A percentile compares a stretch with the other conserved stretches of the same genome.
These are phyloP conservation scores for Aspergillus luchuensis DNA, from an alignment of 2,329 filamentous ascomycete genomes.

Conservation along the genomic window DNA sequence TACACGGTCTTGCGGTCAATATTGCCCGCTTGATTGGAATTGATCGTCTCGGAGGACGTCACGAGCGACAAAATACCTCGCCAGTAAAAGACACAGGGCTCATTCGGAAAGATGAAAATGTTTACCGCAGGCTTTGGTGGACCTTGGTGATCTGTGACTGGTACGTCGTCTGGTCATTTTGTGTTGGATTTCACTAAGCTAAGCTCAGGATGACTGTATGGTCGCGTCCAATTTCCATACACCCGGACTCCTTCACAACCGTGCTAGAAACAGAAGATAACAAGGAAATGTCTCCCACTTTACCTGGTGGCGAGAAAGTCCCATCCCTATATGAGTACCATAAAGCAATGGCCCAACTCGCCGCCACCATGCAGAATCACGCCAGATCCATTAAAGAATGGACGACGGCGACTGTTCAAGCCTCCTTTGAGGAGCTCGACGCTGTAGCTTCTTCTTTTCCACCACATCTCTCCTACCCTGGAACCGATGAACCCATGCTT, in stretches of 20 bases:
- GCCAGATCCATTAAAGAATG: conserved; percentile 2
- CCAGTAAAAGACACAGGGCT: not conserved
- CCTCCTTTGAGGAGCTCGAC: not conserved
- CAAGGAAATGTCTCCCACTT: not conserved
- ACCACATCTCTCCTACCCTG: not conserved
- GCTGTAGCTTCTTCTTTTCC: not conserved
- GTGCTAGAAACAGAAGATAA: not conserved
- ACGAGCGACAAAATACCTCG: not conserved
- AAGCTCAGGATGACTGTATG: conserved; percentile 2
- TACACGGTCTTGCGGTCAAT: conserved; percentile 1
- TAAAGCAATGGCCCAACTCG: conserved; percentile 5
- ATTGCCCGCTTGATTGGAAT: not conserved
- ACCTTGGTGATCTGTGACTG: conserved; percentile 5
- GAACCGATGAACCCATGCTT: not conserved
- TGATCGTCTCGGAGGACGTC: not conserved
- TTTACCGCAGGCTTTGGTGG: conserved; percentile 1
- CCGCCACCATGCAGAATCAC: conserved; percentile 7
- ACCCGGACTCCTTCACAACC: conserved; percentile 1
- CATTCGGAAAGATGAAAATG: not conserved
- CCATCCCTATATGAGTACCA: conserved; percentile 1
- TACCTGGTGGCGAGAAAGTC: not conserved
- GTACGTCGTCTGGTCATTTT: not conserved
- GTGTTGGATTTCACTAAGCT: not conserved
- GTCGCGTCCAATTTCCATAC: conserved; percentile 3
- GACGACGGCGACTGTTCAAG: not conserved